Base-by-base conservation (phyloP, 495 filamentous ascomycete species). In the Aspergillus taichungensis region DNA sequence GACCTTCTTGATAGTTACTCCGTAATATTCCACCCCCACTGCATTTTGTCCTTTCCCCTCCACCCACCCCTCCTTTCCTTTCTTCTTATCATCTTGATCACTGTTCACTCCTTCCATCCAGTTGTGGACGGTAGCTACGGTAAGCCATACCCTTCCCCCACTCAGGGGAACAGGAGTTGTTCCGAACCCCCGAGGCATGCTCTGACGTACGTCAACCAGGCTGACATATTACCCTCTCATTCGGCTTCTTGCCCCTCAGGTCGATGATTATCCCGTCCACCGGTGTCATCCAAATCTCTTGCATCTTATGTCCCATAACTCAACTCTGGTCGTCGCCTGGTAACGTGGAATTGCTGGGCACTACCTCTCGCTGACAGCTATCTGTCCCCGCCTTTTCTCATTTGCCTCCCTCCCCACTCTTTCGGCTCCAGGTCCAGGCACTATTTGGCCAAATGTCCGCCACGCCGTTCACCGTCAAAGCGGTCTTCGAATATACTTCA, bases 401-500 rank as follows among this genome's bases (percentile, higher is more conserved):
- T 42, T 57, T 13, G 42, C 53, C 44, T 52, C 45, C 49, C 43
- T 28, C 46, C 46, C 51, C 57, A 50, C 52, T 40, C 40, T 39
- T 40, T 49, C 47, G 46, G 49, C 34, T 52, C 49, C 54, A 46
- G 55, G 52, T 51, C 52, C 40, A 51, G 44, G 53, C 49, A 24
- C 18, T 24, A 1, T 24, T 24, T 56, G 59, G 47, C 63, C 77
- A 69, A 61, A 94, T 92, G 87, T 73, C 85, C 60, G 71, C 63
- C 53, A 78, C 79, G 52, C 83, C 85, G 45, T 96, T 97, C 70
- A 94, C 85, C 65, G 92, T 97, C 68, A 92, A 87, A 76, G 87
- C 91, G 47, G 66, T 97, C 55, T 97, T 84, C 71, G 89, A 97
- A 60, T 98, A 97, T 66, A 68, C 71, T 55, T 97, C 94, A 49